A percentile compares a stretch with the other conserved stretches of the same genome.
Evolutionary conservation across 345 rosid species (phyloP).

Genomic region (Kernera saxatilis): DNA sequence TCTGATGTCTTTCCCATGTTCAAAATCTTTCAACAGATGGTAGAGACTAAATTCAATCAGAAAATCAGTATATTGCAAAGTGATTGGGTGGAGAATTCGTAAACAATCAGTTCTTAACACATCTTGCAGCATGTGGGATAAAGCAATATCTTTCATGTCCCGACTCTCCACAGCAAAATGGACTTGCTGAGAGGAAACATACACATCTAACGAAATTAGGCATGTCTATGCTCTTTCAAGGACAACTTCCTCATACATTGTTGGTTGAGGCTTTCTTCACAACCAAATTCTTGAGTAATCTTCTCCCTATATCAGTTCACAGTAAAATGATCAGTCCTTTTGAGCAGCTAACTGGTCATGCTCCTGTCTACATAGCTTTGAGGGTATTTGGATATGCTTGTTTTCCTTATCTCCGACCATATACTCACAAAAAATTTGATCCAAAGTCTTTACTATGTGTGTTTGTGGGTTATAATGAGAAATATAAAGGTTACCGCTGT

Average conservation of each 20-base stretch:
- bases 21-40: not conserved
- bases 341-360: not conserved
- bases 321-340: not conserved
- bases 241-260: not conserved
- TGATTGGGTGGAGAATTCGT: not conserved
- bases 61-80: not conserved
- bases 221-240: not conserved
- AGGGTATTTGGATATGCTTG: not conserved
- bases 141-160: not conserved
- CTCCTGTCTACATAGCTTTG: not conserved
- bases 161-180: not conserved
- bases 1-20: too few species aligned
- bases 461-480: not conserved
- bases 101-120: not conserved
- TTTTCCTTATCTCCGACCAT: not conserved
- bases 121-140: not conserved
- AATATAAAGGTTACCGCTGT: not conserved
- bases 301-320: not conserved
- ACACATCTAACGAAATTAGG: not conserved
- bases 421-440: not conserved
- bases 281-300: not conserved
- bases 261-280: not conserved
- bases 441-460: not conserved
- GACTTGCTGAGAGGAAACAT: not conserved
- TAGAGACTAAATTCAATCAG: not conserved